Evolutionary conservation across 2,329 filamentous ascomycete species (phyloP).

Genomic region (Claviceps cyperi): DNA sequence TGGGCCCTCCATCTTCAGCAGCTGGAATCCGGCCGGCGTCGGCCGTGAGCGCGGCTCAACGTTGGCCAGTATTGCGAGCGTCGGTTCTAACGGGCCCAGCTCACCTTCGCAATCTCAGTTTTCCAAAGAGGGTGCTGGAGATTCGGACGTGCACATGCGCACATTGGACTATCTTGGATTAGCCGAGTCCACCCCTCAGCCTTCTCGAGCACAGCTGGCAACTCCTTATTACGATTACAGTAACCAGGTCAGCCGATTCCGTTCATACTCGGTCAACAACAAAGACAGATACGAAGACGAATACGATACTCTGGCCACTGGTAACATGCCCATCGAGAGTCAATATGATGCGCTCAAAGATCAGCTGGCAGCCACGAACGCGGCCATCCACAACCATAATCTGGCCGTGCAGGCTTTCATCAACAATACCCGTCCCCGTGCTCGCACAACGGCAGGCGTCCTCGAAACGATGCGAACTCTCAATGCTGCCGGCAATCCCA

Average conservation of each 20-base stretch:
- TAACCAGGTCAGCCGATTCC: constrained; percentile 72
- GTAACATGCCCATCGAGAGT: constrained; percentile 30
- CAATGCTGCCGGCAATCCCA: constrained; percentile 54
- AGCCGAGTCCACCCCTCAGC: constrained; percentile 84
- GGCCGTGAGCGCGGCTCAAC: constrained; percentile 76
- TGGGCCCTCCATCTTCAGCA: constrained; percentile 79
- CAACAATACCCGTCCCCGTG: constrained; percentile 73
- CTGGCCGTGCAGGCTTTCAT: constrained; percentile 85
- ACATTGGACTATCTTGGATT: constrained; percentile 93
- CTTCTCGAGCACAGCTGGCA: constrained; percentile 56
- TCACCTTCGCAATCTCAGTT: constrained; percentile 80
- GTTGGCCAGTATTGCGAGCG: constrained; percentile 66
- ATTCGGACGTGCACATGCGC: constrained; percentile 75
- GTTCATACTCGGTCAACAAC: constrained; percentile 96
- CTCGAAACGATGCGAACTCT: constrained; percentile 65
- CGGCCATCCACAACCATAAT: constrained; percentile 78
- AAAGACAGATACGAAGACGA: constrained; percentile 93
- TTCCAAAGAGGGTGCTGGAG: constrained; percentile 68
- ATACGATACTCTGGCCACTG: constrained; percentile 37
- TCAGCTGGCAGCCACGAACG: constrained; percentile 48
- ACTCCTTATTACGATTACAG: constrained; percentile 64
- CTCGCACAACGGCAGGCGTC: constrained; percentile 71
- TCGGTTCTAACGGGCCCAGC: constrained; percentile 77
- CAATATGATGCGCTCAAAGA: constrained; percentile 49
- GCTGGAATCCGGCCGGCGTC: constrained; percentile 54